Evolutionary conservation across 2,329 filamentous ascomycete genomes (phyloP), one percentile per base, ranked within the genome.

Genomic region (Trichoderma sp.): DNA sequence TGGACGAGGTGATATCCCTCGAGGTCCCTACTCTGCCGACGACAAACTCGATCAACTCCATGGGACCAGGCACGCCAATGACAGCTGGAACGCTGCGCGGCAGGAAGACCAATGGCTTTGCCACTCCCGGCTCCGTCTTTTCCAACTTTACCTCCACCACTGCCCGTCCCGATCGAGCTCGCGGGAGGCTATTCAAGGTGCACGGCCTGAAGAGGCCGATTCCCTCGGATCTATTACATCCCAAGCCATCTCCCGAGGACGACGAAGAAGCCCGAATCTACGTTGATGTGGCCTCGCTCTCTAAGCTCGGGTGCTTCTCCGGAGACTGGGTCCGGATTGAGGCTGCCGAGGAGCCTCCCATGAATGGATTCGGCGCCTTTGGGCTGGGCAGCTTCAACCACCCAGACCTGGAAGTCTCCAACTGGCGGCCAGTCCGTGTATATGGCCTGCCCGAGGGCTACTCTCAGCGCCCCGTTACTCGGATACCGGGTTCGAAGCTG

Each of bases 251-350:
- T 1, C 77, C 83, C 0, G 85, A 88, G 28, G 93, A 97, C 67
- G 95, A 99, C 67, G 93, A 97, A 69, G 90, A 96, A 71, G 89
- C 92, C 1, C 88, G 95, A 55, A 85, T 98, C 2, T 99, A 94
- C 72, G 93, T 99, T 5, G 93, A 97, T 71, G 90, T 96, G 7
- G 89, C 87, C 65, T 91, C 92, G 1, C 78, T 99, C 21, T 90
- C 92, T 15, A 93, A 93, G 70, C 90, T 99, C 62, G 93, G 94
- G 17, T 98, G 94, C 76, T 99, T 99, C 74, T 98, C 94, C 0
- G 95, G 95, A 34, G 95, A 99, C 74, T 99, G 95, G 95, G 92
- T 97, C 12, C 88, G 90, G 24, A 82, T 97, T 12, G 92, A 97
- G 77, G 83, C 87, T 6, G 85, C 91, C 0, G 85, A 90, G 69